Conservation (phyloP, 768 basidiomycete genomes). For the Suillus placidus region DNA sequence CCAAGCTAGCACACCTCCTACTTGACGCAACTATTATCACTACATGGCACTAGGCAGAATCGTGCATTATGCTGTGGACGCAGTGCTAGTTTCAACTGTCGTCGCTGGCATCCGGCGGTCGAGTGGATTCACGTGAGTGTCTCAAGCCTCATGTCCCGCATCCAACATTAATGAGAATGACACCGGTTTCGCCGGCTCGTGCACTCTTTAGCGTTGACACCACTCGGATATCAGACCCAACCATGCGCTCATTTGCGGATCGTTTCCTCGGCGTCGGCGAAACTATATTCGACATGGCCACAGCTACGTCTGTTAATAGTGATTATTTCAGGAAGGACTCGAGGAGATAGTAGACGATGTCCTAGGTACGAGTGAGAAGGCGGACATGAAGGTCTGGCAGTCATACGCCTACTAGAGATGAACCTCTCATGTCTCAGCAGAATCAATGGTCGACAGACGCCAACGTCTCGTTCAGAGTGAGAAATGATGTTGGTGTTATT, state of each 20-base stretch:
- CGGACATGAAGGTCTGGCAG: background rate
- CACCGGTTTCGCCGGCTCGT: constrained; percentile 8
- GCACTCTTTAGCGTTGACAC: constrained; percentile 59
- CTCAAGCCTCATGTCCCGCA: constrained; percentile 10
- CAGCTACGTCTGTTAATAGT: constrained; percentile 86
- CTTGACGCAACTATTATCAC: background rate
- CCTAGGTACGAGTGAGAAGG: background rate
- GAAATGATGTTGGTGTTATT: background rate
- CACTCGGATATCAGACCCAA: constrained; percentile 72
- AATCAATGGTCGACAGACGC: background rate
- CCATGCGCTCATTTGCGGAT: constrained; percentile 74
- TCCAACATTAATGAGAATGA: background rate
- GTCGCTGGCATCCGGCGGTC: constrained; percentile 89
- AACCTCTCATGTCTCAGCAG: constrained; percentile 1
- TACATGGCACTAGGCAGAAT: constrained; percentile 69
- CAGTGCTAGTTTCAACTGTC: constrained; percentile 83
- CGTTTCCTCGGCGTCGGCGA: constrained; percentile 87
- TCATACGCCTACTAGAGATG: constrained; percentile 1
- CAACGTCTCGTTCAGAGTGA: background rate
- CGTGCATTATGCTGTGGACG: constrained; percentile 83
- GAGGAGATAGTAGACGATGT: constrained; percentile 31
- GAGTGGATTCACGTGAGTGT: constrained; percentile 85
- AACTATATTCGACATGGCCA: constrained; percentile 82
- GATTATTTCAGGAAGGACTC: constrained; percentile 71
- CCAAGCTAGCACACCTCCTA: background rate